phyloP scores from a whole-genome alignment of 2,329 filamentous ascomycete species.

The Neopestalotiopsis sp. region DNA sequence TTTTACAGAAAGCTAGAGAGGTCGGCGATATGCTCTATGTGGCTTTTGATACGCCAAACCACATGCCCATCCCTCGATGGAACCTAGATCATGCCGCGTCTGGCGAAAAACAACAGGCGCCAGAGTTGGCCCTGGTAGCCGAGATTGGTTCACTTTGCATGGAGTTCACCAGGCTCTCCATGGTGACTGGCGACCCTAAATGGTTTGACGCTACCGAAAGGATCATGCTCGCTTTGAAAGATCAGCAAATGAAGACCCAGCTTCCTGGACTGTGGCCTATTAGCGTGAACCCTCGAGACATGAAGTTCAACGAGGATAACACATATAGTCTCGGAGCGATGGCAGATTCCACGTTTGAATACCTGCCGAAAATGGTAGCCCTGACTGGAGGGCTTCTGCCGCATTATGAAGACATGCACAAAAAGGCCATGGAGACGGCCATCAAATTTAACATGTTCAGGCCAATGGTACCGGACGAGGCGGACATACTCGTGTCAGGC shows the following conservation, averaged over 20 bases:
- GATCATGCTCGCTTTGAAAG: constrained; percentile 32
- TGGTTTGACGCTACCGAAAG: constrained; percentile 38
- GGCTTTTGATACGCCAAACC: constrained; percentile 39
- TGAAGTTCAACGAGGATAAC: constrained; percentile 41
- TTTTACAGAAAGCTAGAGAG: constrained; percentile 46
- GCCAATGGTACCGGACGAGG: constrained; percentile 63
- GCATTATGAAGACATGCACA: constrained; percentile 67
- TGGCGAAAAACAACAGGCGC: constrained; percentile 29
- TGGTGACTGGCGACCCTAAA: constrained; percentile 37
- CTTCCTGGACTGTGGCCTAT: constrained; percentile 70
- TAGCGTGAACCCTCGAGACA: constrained; percentile 62
- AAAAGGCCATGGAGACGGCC: constrained; percentile 63
- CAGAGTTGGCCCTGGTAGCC: constrained; percentile 30
- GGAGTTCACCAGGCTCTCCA: constrained; percentile 39
- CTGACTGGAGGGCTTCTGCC: constrained; percentile 64
- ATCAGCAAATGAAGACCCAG: constrained; percentile 38
- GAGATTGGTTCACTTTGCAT: constrained; percentile 37
- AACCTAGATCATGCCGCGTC: constrained; percentile 28
- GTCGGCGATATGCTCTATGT: constrained; percentile 45
- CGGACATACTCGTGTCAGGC: constrained; percentile 67
- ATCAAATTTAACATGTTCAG: constrained; percentile 67
- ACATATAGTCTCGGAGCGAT: constrained; percentile 42
- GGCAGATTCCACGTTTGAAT: constrained; percentile 54
- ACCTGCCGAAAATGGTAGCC: constrained; percentile 54
- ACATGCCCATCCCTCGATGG: constrained; percentile 38